Conservation (phyloP, 2,329 filamentous ascomycete species). For the Talaromyces sp. region DNA sequence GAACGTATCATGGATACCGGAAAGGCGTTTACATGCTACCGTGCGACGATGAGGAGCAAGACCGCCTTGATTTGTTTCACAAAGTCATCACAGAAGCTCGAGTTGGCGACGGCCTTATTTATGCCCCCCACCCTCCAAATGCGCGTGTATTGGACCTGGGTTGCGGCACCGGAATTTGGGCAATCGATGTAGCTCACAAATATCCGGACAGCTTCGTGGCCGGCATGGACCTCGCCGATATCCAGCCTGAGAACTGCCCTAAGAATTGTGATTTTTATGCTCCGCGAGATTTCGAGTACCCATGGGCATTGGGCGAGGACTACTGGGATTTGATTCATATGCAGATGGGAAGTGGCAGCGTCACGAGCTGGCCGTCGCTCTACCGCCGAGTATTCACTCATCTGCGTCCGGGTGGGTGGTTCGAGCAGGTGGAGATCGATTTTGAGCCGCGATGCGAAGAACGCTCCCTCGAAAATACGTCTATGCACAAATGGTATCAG, state of each 20-base stretch:
- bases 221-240: conserved; percentile 60
- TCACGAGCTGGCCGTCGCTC: conserved; percentile 69
- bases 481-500: conserved; percentile 66
- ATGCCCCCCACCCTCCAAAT: conserved; percentile 38
- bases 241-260: conserved; percentile 67
- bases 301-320: conserved; percentile 64
- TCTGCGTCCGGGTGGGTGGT: conserved; percentile 69
- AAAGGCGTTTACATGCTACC: conserved; percentile 71
- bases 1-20: conserved; percentile 65
- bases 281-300: conserved; percentile 72
- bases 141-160: conserved; percentile 64
- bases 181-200: conserved; percentile 75
- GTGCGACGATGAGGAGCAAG: conserved; percentile 72
- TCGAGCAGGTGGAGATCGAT: conserved; percentile 91
- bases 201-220: conserved; percentile 58
- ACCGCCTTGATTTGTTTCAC: conserved; percentile 78
- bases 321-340: conserved; percentile 83
- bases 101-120: conserved; percentile 42
- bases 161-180: conserved; percentile 88
- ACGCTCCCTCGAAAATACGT: conserved; percentile 54
- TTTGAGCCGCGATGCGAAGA: conserved; percentile 71
- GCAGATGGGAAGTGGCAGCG: conserved; percentile 73
- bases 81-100: conserved; percentile 68
- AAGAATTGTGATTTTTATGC: conserved; percentile 63
- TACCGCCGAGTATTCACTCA: conserved; percentile 72